phyloP scores from a whole-genome alignment of 2,329 filamentous ascomycete species.

The Diaporthe batatas region DNA sequence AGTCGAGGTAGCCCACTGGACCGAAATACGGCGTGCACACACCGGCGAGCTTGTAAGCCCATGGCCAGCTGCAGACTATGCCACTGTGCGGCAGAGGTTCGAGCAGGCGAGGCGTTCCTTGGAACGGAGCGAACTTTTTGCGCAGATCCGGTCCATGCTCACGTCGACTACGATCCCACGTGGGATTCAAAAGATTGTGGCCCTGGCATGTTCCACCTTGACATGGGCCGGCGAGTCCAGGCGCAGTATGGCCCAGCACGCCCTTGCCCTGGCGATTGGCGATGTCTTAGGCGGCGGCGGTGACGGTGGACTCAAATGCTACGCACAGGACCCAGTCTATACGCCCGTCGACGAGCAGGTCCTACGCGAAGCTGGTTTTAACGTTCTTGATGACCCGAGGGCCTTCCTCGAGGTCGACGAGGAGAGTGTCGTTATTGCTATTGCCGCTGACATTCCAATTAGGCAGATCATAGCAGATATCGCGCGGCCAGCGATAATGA shows the following conservation, averaged over 20 bases:
- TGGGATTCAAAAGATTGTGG: conserved; percentile 13
- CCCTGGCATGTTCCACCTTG: conserved; percentile 5
- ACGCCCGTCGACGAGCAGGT: conserved; percentile 43
- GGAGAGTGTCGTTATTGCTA: conserved; percentile 47
- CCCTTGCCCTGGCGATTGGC: neutral
- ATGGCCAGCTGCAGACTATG: too few species aligned
- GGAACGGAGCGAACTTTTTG: too few species aligned
- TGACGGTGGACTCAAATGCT: conserved; percentile 37
- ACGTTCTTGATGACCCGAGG: conserved; percentile 49
- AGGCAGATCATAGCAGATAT: conserved; percentile 52
- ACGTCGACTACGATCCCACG: neutral
- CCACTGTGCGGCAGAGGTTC: too few species aligned
- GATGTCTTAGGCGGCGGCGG: neutral
- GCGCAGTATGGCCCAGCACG: conserved; percentile 12
- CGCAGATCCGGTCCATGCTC: neutral
- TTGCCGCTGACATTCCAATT: conserved; percentile 48
- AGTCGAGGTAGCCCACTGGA: neutral
- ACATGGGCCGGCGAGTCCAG: neutral
- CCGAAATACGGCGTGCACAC: neutral
- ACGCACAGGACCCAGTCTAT: conserved; percentile 50
- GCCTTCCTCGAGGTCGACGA: conserved; percentile 52
- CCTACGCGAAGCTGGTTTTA: conserved; percentile 46
- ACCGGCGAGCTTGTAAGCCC: neutral
- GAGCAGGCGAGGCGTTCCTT: too few species aligned
- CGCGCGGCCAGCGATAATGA: conserved; percentile 50